phyloP scores from a whole-genome alignment of 805 yeast species.

The Saccharomycopsis olivae region DNA sequence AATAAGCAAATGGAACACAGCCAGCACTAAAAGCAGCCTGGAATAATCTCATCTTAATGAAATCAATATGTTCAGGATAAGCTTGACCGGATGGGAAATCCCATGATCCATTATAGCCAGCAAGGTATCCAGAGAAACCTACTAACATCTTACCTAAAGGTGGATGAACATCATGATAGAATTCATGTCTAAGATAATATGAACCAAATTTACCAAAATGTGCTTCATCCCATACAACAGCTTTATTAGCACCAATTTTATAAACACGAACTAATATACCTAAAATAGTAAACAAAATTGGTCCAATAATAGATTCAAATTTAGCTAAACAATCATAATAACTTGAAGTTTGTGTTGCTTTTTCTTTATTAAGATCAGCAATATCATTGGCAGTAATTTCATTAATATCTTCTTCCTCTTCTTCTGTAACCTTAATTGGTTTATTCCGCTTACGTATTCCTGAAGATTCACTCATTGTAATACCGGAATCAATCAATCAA shows the following conservation, averaged over 20 bases:
- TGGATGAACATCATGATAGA: slow-evolving; percentile 95
- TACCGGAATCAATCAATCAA: too few species aligned
- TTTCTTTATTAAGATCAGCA: slow-evolving; percentile 9
- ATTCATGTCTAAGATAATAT: slow-evolving; percentile 77
- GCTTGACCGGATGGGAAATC: slow-evolving; percentile 73
- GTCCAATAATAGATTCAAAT: slow-evolving; percentile 32
- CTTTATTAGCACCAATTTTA: slow-evolving; percentile 56
- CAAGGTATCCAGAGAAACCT: slow-evolving; percentile 77
- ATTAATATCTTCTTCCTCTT: background rate
- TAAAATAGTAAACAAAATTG: slow-evolving; percentile 54
- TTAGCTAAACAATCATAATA: slow-evolving; percentile 8
- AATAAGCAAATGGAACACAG: slow-evolving; percentile 82
- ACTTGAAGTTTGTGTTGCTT: slow-evolving; percentile 7
- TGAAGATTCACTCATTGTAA: too few species aligned
- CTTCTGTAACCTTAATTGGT: too few species aligned
- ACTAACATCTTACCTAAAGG: slow-evolving; percentile 92
- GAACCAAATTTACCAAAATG: slow-evolving; percentile 97
- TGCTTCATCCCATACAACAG: slow-evolving; percentile 96
- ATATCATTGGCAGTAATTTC: background rate
- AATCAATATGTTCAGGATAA: slow-evolving; percentile 73
- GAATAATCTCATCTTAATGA: slow-evolving; percentile 76
- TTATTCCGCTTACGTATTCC: too few species aligned
- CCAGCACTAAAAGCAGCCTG: slow-evolving; percentile 76
- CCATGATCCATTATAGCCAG: slow-evolving; percentile 83
- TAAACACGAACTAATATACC: slow-evolving; percentile 71